These are phyloP conservation scores for Dioscorea alata DNA, from an alignment of 106 monocot genomes.

Conservation along the genomic window DNA sequence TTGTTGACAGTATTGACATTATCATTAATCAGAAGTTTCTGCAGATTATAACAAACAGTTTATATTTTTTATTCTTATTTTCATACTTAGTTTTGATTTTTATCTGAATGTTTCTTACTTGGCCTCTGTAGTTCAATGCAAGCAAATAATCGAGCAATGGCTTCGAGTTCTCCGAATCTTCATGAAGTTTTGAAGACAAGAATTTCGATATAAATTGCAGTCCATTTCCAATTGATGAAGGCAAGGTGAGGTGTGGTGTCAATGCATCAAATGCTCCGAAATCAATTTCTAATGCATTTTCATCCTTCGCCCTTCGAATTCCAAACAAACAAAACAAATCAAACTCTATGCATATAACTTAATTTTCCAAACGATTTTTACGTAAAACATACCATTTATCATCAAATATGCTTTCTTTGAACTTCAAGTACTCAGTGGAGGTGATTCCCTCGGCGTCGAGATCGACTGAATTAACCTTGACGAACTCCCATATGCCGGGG, in stretches of 20 bases:
- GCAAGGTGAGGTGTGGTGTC: constrained; percentile 68
- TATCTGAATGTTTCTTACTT: constrained; percentile 36
- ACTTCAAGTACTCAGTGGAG: constrained; percentile 66
- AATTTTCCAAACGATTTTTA: not conserved
- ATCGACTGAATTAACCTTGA: constrained; percentile 75
- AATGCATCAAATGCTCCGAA: constrained; percentile 65
- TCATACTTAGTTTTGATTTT: no score
- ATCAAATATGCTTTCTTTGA: constrained; percentile 72
- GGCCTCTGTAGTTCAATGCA: constrained; percentile 46
- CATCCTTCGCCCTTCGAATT: constrained; percentile 72
- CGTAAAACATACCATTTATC: constrained; percentile 54
- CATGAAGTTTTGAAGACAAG: constrained; percentile 52
- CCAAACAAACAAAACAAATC: not conserved
- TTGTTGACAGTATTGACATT: constrained; percentile 65
- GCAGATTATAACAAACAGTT: constrained; percentile 6
- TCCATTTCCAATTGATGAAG: constrained; percentile 85
- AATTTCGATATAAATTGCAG: constrained; percentile 51
- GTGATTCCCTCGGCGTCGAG: constrained; percentile 72
- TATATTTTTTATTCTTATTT: no score
- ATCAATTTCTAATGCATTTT: constrained; percentile 80
- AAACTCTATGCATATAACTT: not conserved
- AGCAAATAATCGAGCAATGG: constrained; percentile 75
- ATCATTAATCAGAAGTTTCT: constrained; percentile 89
- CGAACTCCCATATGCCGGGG: constrained; percentile 93
- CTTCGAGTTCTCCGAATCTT: constrained; percentile 41